Percentiles rank a stretch among this genome's conserved stretches.
These are phyloP conservation scores for Penicillium waksmanii DNA, from an alignment of 495 filamentous ascomycete species.

Conservation along the genomic window DNA sequence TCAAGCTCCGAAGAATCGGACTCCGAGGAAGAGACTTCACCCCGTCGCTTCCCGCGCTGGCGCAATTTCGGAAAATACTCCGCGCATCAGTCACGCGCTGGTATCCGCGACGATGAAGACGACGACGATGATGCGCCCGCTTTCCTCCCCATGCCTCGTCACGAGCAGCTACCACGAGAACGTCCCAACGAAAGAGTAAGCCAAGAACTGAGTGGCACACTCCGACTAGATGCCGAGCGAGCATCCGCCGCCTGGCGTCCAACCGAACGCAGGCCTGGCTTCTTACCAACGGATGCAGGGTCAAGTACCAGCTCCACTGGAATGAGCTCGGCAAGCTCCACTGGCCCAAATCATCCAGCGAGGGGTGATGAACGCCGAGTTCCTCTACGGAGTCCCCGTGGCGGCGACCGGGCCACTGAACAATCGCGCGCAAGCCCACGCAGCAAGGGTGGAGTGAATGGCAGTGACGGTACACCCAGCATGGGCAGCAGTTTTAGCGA, in stretches of 20 bases:
- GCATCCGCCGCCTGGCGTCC: conserved; percentile 44
- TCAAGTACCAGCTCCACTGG: conserved; percentile 66
- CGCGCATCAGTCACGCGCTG: conserved; percentile 29
- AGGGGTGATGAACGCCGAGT: conserved; percentile 24
- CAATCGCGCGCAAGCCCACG: conserved; percentile 60
- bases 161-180: conserved; percentile 28
- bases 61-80: conserved; percentile 47
- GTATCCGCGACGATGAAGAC: conserved; percentile 44
- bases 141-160: conserved; percentile 68
- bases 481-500: conserved; percentile 99
- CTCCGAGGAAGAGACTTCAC: conserved; percentile 53
- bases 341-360: conserved; percentile 29
- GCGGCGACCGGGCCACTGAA: conserved; percentile 47
- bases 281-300: conserved; percentile 56
- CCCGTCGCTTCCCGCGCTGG: conserved; percentile 31
- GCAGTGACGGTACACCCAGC: conserved; percentile 87
- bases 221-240: conserved; percentile 53
- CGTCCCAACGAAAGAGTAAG: conserved; percentile 14
- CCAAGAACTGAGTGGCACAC: conserved; percentile 65
- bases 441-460: conserved; percentile 59
- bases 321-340: conserved; percentile 59
- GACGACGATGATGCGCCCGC: conserved; percentile 64
- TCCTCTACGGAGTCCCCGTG: conserved; percentile 53
- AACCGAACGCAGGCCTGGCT: conserved; percentile 28
- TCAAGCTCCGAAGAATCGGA: conserved; percentile 56